Percentiles rank a stretch among this genome's conserved stretches.
Evolutionary conservation across 2,329 filamentous ascomycete species (phyloP).

Genomic region (Cladophialophora exuberans): DNA sequence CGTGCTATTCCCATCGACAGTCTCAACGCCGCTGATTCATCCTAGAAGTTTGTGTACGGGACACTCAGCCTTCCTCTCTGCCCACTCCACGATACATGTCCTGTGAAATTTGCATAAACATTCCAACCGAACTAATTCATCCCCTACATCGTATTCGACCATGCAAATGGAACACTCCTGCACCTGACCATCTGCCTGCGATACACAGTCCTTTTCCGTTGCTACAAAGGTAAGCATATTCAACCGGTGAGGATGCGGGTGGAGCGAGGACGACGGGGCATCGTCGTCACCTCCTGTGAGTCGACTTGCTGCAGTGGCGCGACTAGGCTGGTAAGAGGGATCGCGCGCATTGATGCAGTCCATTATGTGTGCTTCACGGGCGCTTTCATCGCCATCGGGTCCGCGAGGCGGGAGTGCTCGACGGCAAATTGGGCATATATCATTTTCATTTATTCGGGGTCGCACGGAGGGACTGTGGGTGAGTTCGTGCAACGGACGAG

Average conservation of each 20-base stretch:
- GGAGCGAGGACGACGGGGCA: slow-evolving; percentile 12
- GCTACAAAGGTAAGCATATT: slow-evolving; percentile 56
- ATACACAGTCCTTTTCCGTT: slow-evolving; percentile 66
- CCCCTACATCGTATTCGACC: slow-evolving; percentile 65
- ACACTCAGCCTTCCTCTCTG: slow-evolving; percentile 61
- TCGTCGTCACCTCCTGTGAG: background rate
- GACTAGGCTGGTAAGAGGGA: slow-evolving; percentile 23
- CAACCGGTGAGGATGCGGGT: slow-evolving; percentile 33
- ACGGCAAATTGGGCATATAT: slow-evolving; percentile 53
- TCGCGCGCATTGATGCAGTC: slow-evolving; percentile 40
- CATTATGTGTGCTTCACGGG: slow-evolving; percentile 50
- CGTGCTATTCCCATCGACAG: slow-evolving; percentile 9
- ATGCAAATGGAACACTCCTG: slow-evolving; percentile 68
- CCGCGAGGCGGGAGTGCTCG: slow-evolving; percentile 43
- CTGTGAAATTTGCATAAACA: slow-evolving; percentile 68
- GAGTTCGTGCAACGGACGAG: slow-evolving; percentile 16
- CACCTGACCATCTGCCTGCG: slow-evolving; percentile 55
- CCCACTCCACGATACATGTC: slow-evolving; percentile 64
- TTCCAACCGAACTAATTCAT: slow-evolving; percentile 62
- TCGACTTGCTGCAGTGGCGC: slow-evolving; percentile 4
- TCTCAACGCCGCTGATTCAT: background rate
- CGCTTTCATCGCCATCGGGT: slow-evolving; percentile 42
- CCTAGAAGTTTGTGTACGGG: slow-evolving; percentile 59
- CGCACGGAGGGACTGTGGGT: slow-evolving; percentile 26
- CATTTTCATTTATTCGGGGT: slow-evolving; percentile 43